A percentile compares a stretch with the other conserved stretches of the same genome.
These are phyloP conservation scores for Sphaerostilbella broomeana DNA, from an alignment of 2,329 filamentous ascomycete species.

Conservation along the genomic window DNA sequence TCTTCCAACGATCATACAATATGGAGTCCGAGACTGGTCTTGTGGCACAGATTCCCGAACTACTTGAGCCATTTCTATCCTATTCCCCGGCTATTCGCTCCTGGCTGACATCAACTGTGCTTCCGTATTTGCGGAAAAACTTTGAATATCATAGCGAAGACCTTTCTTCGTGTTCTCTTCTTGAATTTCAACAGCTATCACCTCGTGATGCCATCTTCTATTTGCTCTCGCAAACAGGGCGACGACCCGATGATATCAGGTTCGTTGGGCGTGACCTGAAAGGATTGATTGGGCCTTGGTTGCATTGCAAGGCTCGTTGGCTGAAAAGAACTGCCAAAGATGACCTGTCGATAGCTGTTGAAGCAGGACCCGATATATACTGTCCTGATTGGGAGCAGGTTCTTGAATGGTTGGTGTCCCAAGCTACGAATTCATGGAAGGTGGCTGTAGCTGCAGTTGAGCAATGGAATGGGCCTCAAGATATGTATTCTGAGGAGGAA, in stretches of 20 bases:
- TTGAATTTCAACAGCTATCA: slow-evolving; percentile 55
- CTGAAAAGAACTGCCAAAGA: slow-evolving; percentile 18
- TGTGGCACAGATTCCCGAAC: slow-evolving; percentile 57
- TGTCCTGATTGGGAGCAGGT: slow-evolving; percentile 63
- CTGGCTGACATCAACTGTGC: slow-evolving; percentile 62
- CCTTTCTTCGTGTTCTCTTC: slow-evolving; percentile 45
- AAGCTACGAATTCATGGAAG: slow-evolving; percentile 54
- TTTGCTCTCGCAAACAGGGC: slow-evolving; percentile 53
- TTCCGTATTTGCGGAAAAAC: slow-evolving; percentile 63
- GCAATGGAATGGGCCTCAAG: slow-evolving; percentile 67
- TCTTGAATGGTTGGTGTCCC: slow-evolving; percentile 58
- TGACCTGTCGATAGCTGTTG: slow-evolving; percentile 12
- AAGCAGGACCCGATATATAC: slow-evolving; percentile 25
- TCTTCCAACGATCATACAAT: slow-evolving; percentile 60
- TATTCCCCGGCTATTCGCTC: slow-evolving; percentile 53
- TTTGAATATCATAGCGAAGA: slow-evolving; percentile 60
- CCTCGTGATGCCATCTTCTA: slow-evolving; percentile 53
- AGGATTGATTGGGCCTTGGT: slow-evolving; percentile 65
- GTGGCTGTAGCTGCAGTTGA: slow-evolving; percentile 58
- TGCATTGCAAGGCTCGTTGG: slow-evolving; percentile 59
- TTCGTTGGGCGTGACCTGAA: slow-evolving; percentile 58
- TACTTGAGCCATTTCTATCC: slow-evolving; percentile 62
- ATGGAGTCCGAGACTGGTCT: slow-evolving; percentile 70
- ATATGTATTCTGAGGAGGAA: slow-evolving; percentile 60
- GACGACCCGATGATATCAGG: slow-evolving; percentile 30